Base-by-base conservation (phyloP, 225 moss, liverwort and hornwort genomes). In the Sphagnum contortum region DNA sequence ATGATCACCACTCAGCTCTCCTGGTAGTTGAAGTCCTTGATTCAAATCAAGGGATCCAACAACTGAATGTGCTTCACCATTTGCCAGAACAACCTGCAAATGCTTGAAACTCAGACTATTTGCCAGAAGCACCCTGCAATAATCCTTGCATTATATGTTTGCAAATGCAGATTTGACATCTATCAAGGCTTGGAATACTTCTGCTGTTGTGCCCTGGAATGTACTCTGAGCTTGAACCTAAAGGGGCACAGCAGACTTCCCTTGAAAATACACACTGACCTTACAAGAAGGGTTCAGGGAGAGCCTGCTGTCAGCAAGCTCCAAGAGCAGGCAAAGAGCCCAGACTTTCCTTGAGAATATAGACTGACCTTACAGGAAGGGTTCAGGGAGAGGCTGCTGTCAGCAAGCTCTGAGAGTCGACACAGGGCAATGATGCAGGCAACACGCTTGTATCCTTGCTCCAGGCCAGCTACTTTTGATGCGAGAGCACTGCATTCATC, bases 401-500 rank as follows among this genome's bases (percentile, higher is more conserved):
- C 66, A 49, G 64, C 46, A 46, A 80, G 68, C 63, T 66, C 61
- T 6, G 62, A 73, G 61, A 72, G 63, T 13, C 76, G 81, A 48
- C 68, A 77, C 47, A 82, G 68, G 57, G 86, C 86, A 11, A 86
- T 54, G 57, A 86, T 70, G 13, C 86, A 86, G 1, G 70, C 64
- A 66, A 82, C 70, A 47, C 82, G 86, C 71, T 82, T 82, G 62
- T 86, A 86, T 50, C 82, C 82, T 74, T 86, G 82, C 63, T 86
- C 79, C 4, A 82, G 75, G 10, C 86, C 86, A 9, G 68, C 77
- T 11, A 86, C 86, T 82, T 86, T 86, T 55, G 82, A 74, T 52
- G 63, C 73, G 7, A 86, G 82, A 61, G 73, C 64, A 62, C 71
- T 74, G 69, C 81, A 77, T 67, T 86, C 86, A 68, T 86, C 86